Base-by-base conservation (phyloP, 208 protist genomes). In the Leptomonas seymouri region DNA sequence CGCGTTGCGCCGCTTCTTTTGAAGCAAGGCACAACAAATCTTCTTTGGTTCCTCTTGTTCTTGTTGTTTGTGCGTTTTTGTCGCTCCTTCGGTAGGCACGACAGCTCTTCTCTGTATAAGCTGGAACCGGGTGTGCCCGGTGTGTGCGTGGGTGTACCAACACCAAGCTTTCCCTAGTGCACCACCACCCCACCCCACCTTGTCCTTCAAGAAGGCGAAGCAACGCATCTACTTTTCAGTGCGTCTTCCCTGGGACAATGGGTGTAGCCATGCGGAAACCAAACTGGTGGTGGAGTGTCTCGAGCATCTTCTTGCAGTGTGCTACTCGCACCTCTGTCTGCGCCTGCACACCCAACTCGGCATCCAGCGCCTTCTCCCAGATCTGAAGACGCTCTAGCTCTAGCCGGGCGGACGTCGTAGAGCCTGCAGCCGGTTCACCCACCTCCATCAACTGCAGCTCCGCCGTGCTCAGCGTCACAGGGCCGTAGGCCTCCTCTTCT, bases 361-460 rank as follows among this genome's bases (percentile, higher is more conserved):
- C 28, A 41, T 62, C 46, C 48, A 76, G 48, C 45, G 72, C 48
- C 16, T 1, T 36, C 34, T 67, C 58, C 71, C 39, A 71, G 3
- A 42, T 42, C 20, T 36, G 12, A 34, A 93, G 71, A 4, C 86
- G 84, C 21, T 75, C 71, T 25, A 81, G 28, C 46, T 92, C 86
- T 9, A 92, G 31, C 18, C 74, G 77, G 0, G 89, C 86, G 6
- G 86, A 89, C n/a, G 89, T 94, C 3, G 89, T 92, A 18, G 78
- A 75, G 4, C 76, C 64, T 6, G 66, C 57, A 12, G 72, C 71
- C 21, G 86, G 86, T 34, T 54, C 48, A 15, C 86, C 86, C n/a
- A 90, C 85, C 34, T 79, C 79, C 14, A 78, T 82, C 67, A 76
- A 51, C 73, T 92, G 86, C 53, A 78, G 30, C 58, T 75, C 56